A percentile compares a stretch with the other conserved stretches of the same genome.
phyloP scores from a whole-genome alignment of 2,329 filamentous ascomycete species.

The Bipolaris zeicola region DNA sequence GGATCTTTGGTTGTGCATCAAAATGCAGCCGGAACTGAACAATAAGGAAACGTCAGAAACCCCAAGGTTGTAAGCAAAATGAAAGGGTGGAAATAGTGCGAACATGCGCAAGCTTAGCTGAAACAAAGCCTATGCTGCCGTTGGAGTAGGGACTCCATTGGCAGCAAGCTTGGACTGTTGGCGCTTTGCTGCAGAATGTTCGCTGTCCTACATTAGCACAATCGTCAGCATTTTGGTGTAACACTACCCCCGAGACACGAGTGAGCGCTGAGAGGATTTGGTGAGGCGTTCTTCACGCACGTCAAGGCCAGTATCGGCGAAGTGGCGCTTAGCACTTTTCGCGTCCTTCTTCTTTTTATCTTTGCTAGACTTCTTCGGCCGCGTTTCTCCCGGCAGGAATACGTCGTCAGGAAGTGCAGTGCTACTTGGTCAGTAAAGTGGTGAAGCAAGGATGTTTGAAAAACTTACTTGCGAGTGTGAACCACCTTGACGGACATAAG shows the following conservation, averaged over 20 bases:
- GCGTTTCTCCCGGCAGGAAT: conserved; percentile 75
- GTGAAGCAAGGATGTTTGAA: background rate
- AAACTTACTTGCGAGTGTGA: conserved; percentile 80
- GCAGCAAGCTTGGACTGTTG: conserved; percentile 35
- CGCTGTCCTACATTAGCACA: conserved; percentile 47
- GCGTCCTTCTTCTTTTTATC: conserved; percentile 43
- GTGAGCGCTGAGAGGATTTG: conserved; percentile 25
- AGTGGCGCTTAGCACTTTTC: conserved; percentile 50
- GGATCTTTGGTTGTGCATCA: conserved; percentile 17
- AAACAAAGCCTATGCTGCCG: conserved; percentile 36
- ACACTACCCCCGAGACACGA: conserved; percentile 25
- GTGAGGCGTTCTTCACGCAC: conserved; percentile 47
- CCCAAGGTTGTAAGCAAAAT: conserved; percentile 19
- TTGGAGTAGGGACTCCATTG: conserved; percentile 38
- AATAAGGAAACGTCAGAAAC: conserved; percentile 32
- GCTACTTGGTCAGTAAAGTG: conserved; percentile 55
- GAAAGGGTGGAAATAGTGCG: conserved; percentile 24
- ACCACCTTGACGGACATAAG: conserved; percentile 80
- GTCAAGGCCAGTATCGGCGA: conserved; percentile 53
- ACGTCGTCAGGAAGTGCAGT: conserved; percentile 88
- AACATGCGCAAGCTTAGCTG: conserved; percentile 41
- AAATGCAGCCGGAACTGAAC: conserved; percentile 33
- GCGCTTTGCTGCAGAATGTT: conserved; percentile 41
- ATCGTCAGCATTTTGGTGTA: conserved; percentile 39
- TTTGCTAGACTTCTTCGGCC: conserved; percentile 53